Base-by-base conservation (phyloP, 805 yeast species). In the Yamadazyma akitaensis region DNA sequence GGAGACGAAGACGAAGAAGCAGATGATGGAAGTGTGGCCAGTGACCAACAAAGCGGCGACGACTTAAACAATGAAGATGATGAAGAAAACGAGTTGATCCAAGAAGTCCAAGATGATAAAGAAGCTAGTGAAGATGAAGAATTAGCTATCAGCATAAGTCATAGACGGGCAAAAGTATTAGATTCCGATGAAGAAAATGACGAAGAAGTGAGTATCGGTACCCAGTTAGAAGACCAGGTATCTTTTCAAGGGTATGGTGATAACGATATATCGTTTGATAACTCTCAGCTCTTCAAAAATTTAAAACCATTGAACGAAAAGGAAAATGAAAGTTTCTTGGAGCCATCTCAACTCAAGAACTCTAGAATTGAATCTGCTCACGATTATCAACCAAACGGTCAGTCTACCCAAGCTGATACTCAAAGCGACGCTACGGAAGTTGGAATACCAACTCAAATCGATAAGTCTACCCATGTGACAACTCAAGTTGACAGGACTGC, bases 1-100 rank as follows among this genome's bases (percentile, higher is more conserved):
- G 61, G 51, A 7, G 45, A 37, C 21, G 51, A 37, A 9, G 61
- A 52, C 2, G 56, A 51, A 2, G 61, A 55, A 5, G 59, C 47
- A 11, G 12, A 24, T 8, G 40, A 25, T 5, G 24, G 12, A 3
- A 40, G 33, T 14, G 62, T 63, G 11, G 54, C 57, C 4, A 54
- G 44, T 2, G 46, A 46, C 19, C 46, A 62, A 16, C 34, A 38
- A 25, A 16, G 28, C 12, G 39, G 37, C 2, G 48, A 49, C 30
- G 47, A 43, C 11, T 50, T 42, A 21, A 53, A 52, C 4, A 48
- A 42, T 6, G 60, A 54, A 5, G 34, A 63, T 8, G 54, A 58
- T 5, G 49, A 49, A 28, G 58, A 51, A 35, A 16, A 36, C 26
- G 39, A 36, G 13, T 21, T 21, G 6, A 21, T 21, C 24, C 24